phyloP scores from a whole-genome alignment of 345 rosid genomes.

The Moringa oleifera region DNA sequence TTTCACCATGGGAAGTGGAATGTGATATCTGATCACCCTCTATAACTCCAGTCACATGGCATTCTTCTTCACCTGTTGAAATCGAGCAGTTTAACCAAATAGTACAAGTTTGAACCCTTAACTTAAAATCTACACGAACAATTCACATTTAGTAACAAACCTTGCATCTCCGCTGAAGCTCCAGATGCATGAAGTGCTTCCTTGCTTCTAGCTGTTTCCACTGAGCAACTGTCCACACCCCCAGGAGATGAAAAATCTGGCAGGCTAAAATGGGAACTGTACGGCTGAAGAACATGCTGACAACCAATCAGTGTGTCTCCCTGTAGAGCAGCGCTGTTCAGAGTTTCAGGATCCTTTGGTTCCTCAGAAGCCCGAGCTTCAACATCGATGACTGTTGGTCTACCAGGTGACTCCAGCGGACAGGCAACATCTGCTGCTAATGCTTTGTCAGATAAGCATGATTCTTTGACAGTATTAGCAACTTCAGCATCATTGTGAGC shows the following conservation, averaged over 20 bases:
- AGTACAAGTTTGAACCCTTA: background rate
- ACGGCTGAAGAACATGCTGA: constrained; percentile 22
- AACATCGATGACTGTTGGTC: constrained; percentile 24
- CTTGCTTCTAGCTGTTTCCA: constrained; percentile 18
- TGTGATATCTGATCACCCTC: constrained; percentile 38
- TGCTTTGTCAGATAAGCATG: constrained; percentile 14
- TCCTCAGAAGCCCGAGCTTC: constrained; percentile 35
- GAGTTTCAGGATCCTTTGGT: constrained; percentile 21
- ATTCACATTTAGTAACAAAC: constrained; percentile 27
- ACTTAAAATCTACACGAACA: background rate
- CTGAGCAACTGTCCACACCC: constrained; percentile 15
- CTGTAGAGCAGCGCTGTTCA: constrained; percentile 12
- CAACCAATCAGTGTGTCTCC: constrained; percentile 19
- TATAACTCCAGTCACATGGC: constrained; percentile 19
- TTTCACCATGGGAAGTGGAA: constrained; percentile 35
- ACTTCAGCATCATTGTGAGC: constrained; percentile 18
- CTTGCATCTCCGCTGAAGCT: constrained; percentile 37
- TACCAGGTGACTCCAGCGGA: constrained; percentile 25
- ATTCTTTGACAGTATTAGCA: constrained; percentile 17
- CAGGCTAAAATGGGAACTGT: constrained; percentile 27
- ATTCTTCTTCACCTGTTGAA: constrained; percentile 33
- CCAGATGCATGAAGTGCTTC: constrained; percentile 19
- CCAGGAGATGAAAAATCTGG: constrained; percentile 19
- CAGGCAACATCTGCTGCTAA: constrained; percentile 21
- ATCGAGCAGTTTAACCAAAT: constrained; percentile 2